Percentiles rank a stretch among this genome's conserved stretches.
These are phyloP conservation scores for Bipolaris oryzae DNA, from an alignment of 2,329 filamentous ascomycete species.

Conservation along the genomic window DNA sequence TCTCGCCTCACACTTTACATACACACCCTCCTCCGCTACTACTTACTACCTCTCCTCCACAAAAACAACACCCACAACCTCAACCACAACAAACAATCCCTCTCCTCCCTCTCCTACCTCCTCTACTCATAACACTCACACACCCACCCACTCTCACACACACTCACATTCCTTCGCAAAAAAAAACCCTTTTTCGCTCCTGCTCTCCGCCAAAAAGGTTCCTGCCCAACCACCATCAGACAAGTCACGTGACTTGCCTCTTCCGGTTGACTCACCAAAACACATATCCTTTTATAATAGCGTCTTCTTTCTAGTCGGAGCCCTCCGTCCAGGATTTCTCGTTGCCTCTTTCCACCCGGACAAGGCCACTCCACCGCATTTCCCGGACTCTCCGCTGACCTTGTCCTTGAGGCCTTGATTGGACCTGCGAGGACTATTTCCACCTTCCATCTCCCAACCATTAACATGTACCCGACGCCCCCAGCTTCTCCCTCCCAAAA, in stretches of 20 bases:
- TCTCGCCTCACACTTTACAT: conserved; percentile 39
- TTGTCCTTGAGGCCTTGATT: conserved; percentile 50
- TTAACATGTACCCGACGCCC: conserved; percentile 57
- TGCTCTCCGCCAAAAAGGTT: conserved; percentile 16
- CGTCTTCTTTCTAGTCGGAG: conserved; percentile 10
- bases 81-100: conserved; percentile 1
- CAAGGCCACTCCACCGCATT: conserved; percentile 9
- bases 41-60: conserved; percentile 4
- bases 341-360: conserved; percentile 11
- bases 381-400: conserved; percentile 30
- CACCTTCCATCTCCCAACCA: conserved; percentile 6
- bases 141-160: not conserved
- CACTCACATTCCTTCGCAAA: conserved; percentile 31
- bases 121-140: conserved; percentile 8
- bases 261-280: conserved; percentile 22
- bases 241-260: conserved; percentile 31
- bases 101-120: not conserved
- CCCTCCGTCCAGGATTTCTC: not conserved
- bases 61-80: conserved; percentile 12
- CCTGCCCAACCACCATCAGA: conserved; percentile 7
- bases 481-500: conserved; percentile 55
- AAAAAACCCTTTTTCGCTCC: conserved; percentile 7
- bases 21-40: conserved; percentile 5
- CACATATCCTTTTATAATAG: conserved; percentile 20
- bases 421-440: conserved; percentile 48